Percentiles rank a stretch among this genome's conserved stretches.
These are phyloP conservation scores for Narthecium ossifragum DNA, from an alignment of 106 monocot genomes.

Conservation along the genomic window DNA sequence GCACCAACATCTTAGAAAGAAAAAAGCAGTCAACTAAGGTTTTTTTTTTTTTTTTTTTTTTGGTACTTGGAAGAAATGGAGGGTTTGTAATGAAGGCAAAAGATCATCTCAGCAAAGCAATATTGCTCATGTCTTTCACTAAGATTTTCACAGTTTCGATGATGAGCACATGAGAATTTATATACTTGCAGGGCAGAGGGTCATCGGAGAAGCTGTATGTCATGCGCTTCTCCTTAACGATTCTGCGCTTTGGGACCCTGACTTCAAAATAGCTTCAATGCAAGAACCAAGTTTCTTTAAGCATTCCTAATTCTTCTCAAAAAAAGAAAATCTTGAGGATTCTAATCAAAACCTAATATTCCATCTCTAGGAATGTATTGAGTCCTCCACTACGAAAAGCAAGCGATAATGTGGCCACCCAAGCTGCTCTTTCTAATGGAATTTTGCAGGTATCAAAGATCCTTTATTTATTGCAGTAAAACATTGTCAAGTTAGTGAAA, in stretches of 20 bases:
- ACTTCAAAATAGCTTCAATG: conserved; percentile 87
- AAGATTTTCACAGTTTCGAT: too few relatives aligned
- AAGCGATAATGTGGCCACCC: conserved; percentile 82
- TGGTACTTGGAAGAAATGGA: too few relatives aligned
- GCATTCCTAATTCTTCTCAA: background rate
- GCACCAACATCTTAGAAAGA: too few relatives aligned
- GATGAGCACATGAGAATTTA: too few relatives aligned
- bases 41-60: too few relatives aligned
- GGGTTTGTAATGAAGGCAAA: too few relatives aligned
- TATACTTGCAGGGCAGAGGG: conserved; percentile 70
- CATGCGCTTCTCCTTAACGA: conserved; percentile 88
- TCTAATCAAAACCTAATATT: background rate
- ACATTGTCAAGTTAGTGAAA: too few relatives aligned
- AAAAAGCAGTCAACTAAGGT: too few relatives aligned
- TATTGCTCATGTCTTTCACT: too few relatives aligned
- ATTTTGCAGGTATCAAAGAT: conserved; percentile 82
- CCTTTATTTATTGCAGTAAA: too few relatives aligned
- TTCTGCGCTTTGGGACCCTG: conserved; percentile 90
- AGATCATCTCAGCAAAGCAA: too few relatives aligned
- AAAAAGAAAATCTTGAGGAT: background rate
- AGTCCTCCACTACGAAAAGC: conserved; percentile 88
- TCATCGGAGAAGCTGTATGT: conserved; percentile 96
- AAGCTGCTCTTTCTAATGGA: conserved; percentile 87
- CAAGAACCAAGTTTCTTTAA: conserved; percentile 18
- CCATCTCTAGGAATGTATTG: conserved; percentile 74